A percentile compares a stretch with the other conserved stretches of the same genome.
Conservation (phyloP, 2,329 filamentous ascomycete genomes). For the Trichoderma sp. region DNA sequence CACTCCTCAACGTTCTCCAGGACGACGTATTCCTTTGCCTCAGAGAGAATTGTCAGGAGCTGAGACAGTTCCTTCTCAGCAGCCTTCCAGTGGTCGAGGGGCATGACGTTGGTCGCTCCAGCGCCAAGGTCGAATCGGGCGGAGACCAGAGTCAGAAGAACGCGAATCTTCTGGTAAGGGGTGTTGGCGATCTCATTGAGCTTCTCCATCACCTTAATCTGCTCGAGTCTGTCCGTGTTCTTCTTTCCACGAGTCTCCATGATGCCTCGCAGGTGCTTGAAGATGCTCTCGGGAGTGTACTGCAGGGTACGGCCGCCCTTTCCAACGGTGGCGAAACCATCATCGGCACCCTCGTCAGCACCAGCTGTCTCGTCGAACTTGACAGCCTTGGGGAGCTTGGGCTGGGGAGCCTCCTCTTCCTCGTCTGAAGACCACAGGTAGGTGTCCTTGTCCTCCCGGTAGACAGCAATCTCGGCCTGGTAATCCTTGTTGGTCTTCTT, state of each 20-base stretch:
- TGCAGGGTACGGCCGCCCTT: conserved; percentile 85
- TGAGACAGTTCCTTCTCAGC: conserved; percentile 83
- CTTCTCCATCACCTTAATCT: conserved; percentile 98
- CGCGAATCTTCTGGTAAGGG: conserved; percentile 91
- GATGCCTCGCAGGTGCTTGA: conserved; percentile 92
- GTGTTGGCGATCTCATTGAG: conserved; percentile 84
- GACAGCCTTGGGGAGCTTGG: conserved; percentile 48
- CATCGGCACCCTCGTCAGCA: conserved; percentile 59
- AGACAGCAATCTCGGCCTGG: conserved; percentile 82
- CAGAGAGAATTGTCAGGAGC: conserved; percentile 77
- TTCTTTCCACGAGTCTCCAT: conserved; percentile 97
- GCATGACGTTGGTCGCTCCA: conserved; percentile 78
- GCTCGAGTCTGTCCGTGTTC: conserved; percentile 93
- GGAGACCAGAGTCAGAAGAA: conserved; percentile 87
- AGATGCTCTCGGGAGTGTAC: conserved; percentile 96
- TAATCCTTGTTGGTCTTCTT: conserved; percentile 99
- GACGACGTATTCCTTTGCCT: conserved; percentile 79
- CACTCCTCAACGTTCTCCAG: conserved; percentile 94
- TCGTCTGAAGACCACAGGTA: conserved; percentile 87
- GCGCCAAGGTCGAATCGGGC: conserved; percentile 92
- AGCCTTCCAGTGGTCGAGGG: conserved; percentile 94
- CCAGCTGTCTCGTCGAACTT: conserved; percentile 49
- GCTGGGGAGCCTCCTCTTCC: conserved; percentile 61
- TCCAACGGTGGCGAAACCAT: conserved; percentile 87
- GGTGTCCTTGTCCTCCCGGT: conserved; percentile 78